Conservation (phyloP, 768 basidiomycete species). For the Hydnomerulius pinastri region DNA sequence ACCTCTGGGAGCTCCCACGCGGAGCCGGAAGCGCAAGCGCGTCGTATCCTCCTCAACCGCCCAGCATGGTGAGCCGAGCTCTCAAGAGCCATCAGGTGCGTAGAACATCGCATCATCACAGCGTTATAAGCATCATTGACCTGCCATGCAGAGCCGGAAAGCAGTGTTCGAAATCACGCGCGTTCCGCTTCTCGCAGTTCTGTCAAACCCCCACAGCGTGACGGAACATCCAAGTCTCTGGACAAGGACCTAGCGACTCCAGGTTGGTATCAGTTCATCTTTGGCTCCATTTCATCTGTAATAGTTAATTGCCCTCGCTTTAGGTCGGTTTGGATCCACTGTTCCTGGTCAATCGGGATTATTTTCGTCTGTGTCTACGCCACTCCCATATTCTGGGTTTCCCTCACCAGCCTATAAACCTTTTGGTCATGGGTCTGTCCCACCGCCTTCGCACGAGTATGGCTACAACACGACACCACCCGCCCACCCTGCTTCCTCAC, state of each 20-base stretch:
- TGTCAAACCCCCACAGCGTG: conserved; percentile 1
- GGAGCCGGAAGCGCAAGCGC: conserved; percentile 26
- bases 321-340: conserved; percentile 11
- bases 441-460: background rate
- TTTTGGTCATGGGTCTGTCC: conserved; percentile 7
- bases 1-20: conserved; percentile 9
- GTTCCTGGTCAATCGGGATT: conserved; percentile 12
- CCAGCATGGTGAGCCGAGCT: background rate
- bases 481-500: conserved; percentile 26
- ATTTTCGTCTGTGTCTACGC: conserved; percentile 7
- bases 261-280: conserved; percentile 10
- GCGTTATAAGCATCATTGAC: too few relatives aligned
- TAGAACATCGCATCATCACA: too few relatives aligned
- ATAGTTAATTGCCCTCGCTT: conserved; percentile 6
- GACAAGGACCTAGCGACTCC: conserved; percentile 8
- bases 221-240: background rate
- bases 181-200: conserved; percentile 9
- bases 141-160: conserved; percentile 7
- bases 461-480: conserved; percentile 2
- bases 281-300: background rate
- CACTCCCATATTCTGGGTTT: conserved; percentile 6
- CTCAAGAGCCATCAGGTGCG: conserved; percentile 21
- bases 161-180: conserved; percentile 5
- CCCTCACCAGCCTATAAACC: conserved; percentile 9
- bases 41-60: conserved; percentile 17